phyloP scores from a whole-genome alignment of 1,284 basidiomycete genomes.

The Meira nashicola region DNA sequence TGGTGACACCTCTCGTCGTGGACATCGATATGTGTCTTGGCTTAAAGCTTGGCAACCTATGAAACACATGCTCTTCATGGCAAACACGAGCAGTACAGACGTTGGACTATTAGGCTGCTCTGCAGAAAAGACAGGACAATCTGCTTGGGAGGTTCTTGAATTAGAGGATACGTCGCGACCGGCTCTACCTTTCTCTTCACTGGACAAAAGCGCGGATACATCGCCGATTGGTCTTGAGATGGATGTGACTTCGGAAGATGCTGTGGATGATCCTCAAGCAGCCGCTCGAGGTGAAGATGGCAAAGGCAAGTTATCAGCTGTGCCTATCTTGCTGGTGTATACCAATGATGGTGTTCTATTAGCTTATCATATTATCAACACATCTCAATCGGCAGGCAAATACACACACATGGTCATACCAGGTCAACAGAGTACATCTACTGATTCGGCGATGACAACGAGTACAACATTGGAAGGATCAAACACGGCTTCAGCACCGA shows the following conservation, averaged over 20 bases:
- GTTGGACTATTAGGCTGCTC: slow-evolving; percentile 64
- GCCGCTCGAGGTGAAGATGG: slow-evolving; percentile 55
- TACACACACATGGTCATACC: slow-evolving; percentile 55
- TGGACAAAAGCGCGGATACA: slow-evolving; percentile 70
- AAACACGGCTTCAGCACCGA: background rate
- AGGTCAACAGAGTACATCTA: background rate
- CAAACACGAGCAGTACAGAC: slow-evolving; percentile 70
- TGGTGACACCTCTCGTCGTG: slow-evolving; percentile 60
- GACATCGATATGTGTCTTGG: slow-evolving; percentile 58
- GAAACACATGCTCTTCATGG: slow-evolving; percentile 65
- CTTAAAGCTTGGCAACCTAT: slow-evolving; percentile 66
- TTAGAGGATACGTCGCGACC: slow-evolving; percentile 70
- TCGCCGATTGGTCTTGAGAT: slow-evolving; percentile 65
- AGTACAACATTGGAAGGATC: background rate
- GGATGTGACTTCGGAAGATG: slow-evolving; percentile 64
- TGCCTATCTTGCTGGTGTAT: slow-evolving; percentile 65
- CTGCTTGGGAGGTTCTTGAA: slow-evolving; percentile 66
- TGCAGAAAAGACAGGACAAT: slow-evolving; percentile 42
- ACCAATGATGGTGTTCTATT: slow-evolving; percentile 73
- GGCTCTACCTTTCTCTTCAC: slow-evolving; percentile 60
- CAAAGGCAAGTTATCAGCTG: slow-evolving; percentile 55
- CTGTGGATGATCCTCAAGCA: slow-evolving; percentile 61
- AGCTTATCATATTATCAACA: slow-evolving; percentile 69
- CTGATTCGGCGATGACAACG: background rate
- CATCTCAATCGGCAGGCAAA: slow-evolving; percentile 52